Evolutionary conservation across 345 rosid species (phyloP).

Genomic region (Salix arbutifolia): DNA sequence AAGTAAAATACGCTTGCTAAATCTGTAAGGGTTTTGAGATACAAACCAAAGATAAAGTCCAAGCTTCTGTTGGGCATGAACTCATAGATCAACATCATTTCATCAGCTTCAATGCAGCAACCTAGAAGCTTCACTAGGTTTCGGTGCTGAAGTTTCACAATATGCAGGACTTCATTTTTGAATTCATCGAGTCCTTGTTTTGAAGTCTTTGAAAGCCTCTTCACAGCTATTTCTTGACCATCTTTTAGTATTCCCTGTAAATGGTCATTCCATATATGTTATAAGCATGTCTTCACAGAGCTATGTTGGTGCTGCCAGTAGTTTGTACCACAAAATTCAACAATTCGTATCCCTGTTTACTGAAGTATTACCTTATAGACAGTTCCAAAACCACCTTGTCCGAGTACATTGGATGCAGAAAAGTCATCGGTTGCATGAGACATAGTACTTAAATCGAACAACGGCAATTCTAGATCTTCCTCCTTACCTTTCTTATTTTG

Average conservation of each 20-base stretch:
- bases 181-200: constrained; percentile 8
- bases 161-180: not conserved
- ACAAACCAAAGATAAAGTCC: not conserved
- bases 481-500: not conserved
- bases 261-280: not conserved
- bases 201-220: constrained; percentile 5
- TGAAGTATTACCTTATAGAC: not conserved
- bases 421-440: constrained; percentile 1
- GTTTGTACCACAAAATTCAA: not conserved
- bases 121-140: constrained; percentile 14
- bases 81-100: constrained; percentile 10
- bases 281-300: not conserved
- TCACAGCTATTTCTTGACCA: constrained; percentile 9
- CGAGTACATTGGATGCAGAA: not conserved
- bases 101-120: constrained; percentile 12
- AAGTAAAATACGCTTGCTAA: not conserved
- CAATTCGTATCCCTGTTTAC: not conserved
- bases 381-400: not conserved
- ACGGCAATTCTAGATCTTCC: not conserved
- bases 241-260: constrained; percentile 6
- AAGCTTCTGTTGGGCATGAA: constrained; percentile 11
- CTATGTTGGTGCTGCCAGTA: not conserved
- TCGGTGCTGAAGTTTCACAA: constrained; percentile 11
- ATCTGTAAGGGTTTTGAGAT: not conserved
- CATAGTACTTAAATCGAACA: not conserved